Conservation (phyloP, 495 filamentous ascomycete species). For the Xylaria venustula region DNA sequence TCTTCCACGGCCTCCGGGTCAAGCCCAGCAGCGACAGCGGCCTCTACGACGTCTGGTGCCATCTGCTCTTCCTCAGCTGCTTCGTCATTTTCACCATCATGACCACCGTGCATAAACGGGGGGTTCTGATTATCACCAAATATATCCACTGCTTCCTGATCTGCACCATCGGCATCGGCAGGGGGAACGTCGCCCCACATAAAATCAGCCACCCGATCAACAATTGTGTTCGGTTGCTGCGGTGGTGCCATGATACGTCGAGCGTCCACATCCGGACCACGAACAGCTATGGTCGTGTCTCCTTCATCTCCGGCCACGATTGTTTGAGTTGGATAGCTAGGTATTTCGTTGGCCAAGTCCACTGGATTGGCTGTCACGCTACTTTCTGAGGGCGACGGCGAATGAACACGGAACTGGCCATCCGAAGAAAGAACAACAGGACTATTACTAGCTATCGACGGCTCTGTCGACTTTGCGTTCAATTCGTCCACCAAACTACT, state of each 20-base stretch:
- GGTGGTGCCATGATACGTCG: slow-evolving; percentile 4
- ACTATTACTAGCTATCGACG: not conserved
- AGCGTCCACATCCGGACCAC: not conserved
- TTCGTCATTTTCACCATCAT: slow-evolving; percentile 21
- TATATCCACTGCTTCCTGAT: slow-evolving; percentile 39
- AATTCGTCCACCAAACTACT: not conserved
- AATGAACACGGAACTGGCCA: not conserved
- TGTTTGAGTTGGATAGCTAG: not conserved
- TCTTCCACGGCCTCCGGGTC: slow-evolving; percentile 65
- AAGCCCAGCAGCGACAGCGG: slow-evolving; percentile 41
- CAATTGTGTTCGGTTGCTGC: slow-evolving; percentile 32
- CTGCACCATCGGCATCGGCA: slow-evolving; percentile 25
- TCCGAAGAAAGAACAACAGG: not conserved
- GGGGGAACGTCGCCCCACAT: slow-evolving; percentile 41
- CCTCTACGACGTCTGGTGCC: slow-evolving; percentile 36
- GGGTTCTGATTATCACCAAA: slow-evolving; percentile 41
- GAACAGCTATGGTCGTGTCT: not conserved
- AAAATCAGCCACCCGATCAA: slow-evolving; percentile 44
- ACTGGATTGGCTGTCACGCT: not conserved
- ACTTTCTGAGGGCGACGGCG: not conserved
- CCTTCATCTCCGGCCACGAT: not conserved
- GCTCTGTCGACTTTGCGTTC: not conserved
- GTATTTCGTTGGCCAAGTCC: not conserved
- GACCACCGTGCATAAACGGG: slow-evolving; percentile 22
- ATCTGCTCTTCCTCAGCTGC: slow-evolving; percentile 29